These are phyloP conservation scores for Cladosporium colombiae DNA, from an alignment of 2,329 filamentous ascomycete genomes.

Conservation along the genomic window DNA sequence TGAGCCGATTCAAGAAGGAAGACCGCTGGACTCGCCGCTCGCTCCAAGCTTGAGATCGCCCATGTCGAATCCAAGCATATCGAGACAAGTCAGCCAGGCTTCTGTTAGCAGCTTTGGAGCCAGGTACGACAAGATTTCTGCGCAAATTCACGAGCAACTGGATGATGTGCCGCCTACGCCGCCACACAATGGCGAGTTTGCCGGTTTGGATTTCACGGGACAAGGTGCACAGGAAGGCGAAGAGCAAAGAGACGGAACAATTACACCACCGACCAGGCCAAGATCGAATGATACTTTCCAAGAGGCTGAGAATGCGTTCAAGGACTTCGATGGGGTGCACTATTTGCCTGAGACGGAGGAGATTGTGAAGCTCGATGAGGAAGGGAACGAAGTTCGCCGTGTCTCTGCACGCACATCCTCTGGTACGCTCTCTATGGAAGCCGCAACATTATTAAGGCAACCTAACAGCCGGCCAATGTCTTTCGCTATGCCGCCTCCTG, in stretches of 20 bases:
- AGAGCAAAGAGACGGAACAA: constrained; percentile 16
- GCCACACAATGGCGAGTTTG: constrained; percentile 19
- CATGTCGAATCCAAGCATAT: constrained; percentile 22
- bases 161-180: constrained; percentile 32
- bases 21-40: constrained; percentile 38
- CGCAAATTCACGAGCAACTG: constrained; percentile 34
- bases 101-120: constrained; percentile 30
- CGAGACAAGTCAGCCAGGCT: constrained; percentile 26
- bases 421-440: constrained; percentile 30
- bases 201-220: constrained; percentile 5
- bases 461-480: constrained; percentile 52
- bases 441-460: constrained; percentile 33
- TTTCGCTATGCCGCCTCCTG: constrained; percentile 61
- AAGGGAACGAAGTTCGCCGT: constrained; percentile 37
- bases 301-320: constrained; percentile 67
- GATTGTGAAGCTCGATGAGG: constrained; percentile 35
- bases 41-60: constrained; percentile 30
- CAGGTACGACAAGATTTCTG: constrained; percentile 35
- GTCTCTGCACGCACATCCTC: constrained; percentile 36
- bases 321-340: constrained; percentile 80
- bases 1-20: constrained; percentile 40
- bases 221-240: constrained; percentile 13
- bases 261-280: constrained; percentile 43
- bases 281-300: constrained; percentile 63
- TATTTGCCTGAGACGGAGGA: constrained; percentile 58